Conservation (phyloP, 2,329 filamentous ascomycete species). For the Bisporella sp. region DNA sequence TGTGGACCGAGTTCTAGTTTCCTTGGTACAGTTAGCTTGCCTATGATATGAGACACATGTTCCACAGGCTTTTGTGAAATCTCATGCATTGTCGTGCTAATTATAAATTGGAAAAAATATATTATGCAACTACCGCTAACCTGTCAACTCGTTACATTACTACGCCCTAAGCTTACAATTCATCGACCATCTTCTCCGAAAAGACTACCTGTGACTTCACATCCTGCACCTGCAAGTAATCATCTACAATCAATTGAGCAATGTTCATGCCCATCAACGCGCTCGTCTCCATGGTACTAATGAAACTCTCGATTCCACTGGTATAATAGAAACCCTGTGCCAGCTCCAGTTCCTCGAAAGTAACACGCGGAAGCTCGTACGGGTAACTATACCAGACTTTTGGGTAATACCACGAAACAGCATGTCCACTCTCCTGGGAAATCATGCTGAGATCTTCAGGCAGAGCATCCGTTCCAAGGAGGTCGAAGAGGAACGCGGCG, state of each 20-base stretch:
- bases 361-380: conserved; percentile 72
- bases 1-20: no score
- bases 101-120: no score
- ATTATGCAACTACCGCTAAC: no score
- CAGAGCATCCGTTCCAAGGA: conserved; percentile 36
- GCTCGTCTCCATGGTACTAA: conserved; percentile 96
- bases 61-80: no score
- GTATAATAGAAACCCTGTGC: conserved; percentile 63
- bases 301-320: conserved; percentile 81
- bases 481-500: conserved; percentile 42
- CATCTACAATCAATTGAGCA: conserved; percentile 62
- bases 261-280: conserved; percentile 86
- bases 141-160: no score
- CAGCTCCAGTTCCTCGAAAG: conserved; percentile 75
- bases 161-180: no score
- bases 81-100: no score
- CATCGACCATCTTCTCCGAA: background rate
- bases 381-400: conserved; percentile 83
- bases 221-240: conserved; percentile 33
- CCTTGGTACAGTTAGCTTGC: no score
- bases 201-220: conserved; percentile 1
- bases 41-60: no score
- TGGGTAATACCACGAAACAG: conserved; percentile 70
- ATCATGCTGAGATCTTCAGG: conserved; percentile 18
- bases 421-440: conserved; percentile 36